These are phyloP conservation scores for Pichia sp. DNA, from an alignment of 1,139 yeast genomes.

Conservation along the genomic window DNA sequence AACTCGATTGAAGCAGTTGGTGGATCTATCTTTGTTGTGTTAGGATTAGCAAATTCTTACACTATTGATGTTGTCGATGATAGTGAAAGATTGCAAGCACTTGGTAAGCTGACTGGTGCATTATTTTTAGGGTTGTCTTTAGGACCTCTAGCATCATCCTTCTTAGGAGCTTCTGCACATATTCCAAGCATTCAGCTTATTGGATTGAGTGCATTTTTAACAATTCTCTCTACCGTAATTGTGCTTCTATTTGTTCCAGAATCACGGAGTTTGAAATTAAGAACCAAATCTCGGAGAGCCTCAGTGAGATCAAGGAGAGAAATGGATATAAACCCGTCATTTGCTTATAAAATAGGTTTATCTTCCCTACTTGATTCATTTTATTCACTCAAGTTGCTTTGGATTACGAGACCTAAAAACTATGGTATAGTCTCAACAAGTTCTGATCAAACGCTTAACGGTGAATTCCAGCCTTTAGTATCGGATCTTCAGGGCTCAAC, in stretches of 20 bases:
- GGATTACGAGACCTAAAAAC: conserved; percentile 29
- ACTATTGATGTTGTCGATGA: conserved; percentile 59
- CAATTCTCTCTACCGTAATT: conserved; percentile 27
- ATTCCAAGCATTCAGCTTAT: conserved; percentile 3
- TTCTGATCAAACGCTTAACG: conserved; percentile 18
- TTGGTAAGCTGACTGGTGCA: conserved; percentile 53
- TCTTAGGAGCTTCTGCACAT: conserved; percentile 11
- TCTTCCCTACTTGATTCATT: conserved; percentile 25
- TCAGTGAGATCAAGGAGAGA: conserved; percentile 24
- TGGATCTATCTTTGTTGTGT: conserved; percentile 48
- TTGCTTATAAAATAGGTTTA: conserved; percentile 11
- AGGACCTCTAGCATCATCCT: conserved; percentile 58
- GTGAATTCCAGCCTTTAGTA: background rate
- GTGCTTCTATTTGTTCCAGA: conserved; percentile 45
- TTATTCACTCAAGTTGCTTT: conserved; percentile 44
- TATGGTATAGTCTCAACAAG: background rate
- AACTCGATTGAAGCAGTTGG: conserved; percentile 40
- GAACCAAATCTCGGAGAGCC: conserved; percentile 40
- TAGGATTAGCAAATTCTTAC: conserved; percentile 53
- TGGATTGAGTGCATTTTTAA: conserved; percentile 7
- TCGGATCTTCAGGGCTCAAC: background rate
- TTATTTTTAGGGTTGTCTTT: conserved; percentile 53
- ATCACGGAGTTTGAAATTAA: conserved; percentile 43
- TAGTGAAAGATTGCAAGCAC: conserved; percentile 42
- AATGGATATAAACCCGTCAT: conserved; percentile 6